Evolutionary conservation across 805 yeast species (phyloP).

Genomic region (Barnettozyma pratensis): DNA sequence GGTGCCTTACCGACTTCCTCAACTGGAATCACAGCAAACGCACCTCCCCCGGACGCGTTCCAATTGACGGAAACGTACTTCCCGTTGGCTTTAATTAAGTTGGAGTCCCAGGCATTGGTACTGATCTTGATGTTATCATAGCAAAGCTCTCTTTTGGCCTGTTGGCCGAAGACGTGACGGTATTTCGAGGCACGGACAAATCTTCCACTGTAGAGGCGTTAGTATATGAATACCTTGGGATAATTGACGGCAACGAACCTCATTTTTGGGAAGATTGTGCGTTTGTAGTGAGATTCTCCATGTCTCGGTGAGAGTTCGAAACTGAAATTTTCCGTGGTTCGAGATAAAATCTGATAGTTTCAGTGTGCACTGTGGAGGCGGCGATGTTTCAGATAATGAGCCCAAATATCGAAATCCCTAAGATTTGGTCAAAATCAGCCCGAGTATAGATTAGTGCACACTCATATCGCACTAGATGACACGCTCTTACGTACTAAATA

Average conservation of each 20-base stretch:
- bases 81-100: slow-evolving; percentile 81
- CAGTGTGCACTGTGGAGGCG: not conserved
- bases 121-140: slow-evolving; percentile 59
- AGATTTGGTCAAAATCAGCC: too few relatives aligned
- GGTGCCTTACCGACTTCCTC: slow-evolving; percentile 88
- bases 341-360: not conserved
- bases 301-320: not conserved
- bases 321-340: not conserved
- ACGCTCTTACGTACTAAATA: too few relatives aligned
- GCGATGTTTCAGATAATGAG: not conserved
- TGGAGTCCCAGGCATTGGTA: slow-evolving; percentile 95
- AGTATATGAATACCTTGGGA: not conserved
- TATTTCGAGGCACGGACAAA: slow-evolving; percentile 96
- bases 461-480: too few relatives aligned
- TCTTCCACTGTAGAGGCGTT: slow-evolving; percentile 48
- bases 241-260: not conserved
- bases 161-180: slow-evolving; percentile 94
- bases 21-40: slow-evolving; percentile 90
- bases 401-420: too few relatives aligned
- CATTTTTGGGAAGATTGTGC: not conserved
- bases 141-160: slow-evolving; percentile 47
- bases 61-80: slow-evolving; percentile 82
- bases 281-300: not conserved
- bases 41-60: slow-evolving; percentile 97
- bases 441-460: too few relatives aligned